phyloP scores from a whole-genome alignment of 345 rosid genomes.

The Reutealis trisperma region DNA sequence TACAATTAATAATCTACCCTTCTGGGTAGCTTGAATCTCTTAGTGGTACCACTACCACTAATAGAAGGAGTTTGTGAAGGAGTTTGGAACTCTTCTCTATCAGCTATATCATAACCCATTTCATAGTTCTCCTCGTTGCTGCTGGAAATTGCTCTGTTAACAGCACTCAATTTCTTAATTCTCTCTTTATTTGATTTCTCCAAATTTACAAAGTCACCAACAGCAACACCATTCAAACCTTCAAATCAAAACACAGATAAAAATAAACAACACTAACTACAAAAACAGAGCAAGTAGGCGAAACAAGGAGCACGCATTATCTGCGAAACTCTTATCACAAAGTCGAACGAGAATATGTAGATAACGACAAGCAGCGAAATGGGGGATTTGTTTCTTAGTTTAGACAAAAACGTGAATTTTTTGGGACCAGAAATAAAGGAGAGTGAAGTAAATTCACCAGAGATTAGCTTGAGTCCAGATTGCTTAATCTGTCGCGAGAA shows the following conservation, averaged over 20 bases:
- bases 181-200: slow-evolving; percentile 62
- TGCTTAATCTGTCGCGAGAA: slow-evolving; percentile 49
- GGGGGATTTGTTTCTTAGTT: slow-evolving; percentile 26
- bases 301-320: slow-evolving; percentile 18
- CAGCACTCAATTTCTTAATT: slow-evolving; percentile 50
- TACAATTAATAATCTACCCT: slow-evolving; percentile 37
- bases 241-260: slow-evolving; percentile 13
- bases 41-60: slow-evolving; percentile 27
- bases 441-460: slow-evolving; percentile 39
- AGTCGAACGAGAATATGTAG: slow-evolving; percentile 18
- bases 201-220: slow-evolving; percentile 35
- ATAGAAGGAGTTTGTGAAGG: slow-evolving; percentile 23
- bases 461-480: slow-evolving; percentile 47
- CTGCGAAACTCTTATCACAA: slow-evolving; percentile 27
- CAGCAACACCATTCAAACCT: slow-evolving; percentile 22
- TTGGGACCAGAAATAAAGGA: slow-evolving; percentile 15
- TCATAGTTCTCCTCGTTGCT: slow-evolving; percentile 36
- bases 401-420: slow-evolving; percentile 4
- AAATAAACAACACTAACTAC: slow-evolving; percentile 16
- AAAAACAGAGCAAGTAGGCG: slow-evolving; percentile 8
- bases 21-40: slow-evolving; percentile 55
- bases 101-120: slow-evolving; percentile 40
- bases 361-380: slow-evolving; percentile 38
- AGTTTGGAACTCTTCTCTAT: slow-evolving; percentile 33
- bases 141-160: slow-evolving; percentile 38